Evolutionary conservation across 2,329 filamentous ascomycete genomes (phyloP), one percentile per base, ranked within the genome.

Genomic region (Fusarium pilosicola): DNA sequence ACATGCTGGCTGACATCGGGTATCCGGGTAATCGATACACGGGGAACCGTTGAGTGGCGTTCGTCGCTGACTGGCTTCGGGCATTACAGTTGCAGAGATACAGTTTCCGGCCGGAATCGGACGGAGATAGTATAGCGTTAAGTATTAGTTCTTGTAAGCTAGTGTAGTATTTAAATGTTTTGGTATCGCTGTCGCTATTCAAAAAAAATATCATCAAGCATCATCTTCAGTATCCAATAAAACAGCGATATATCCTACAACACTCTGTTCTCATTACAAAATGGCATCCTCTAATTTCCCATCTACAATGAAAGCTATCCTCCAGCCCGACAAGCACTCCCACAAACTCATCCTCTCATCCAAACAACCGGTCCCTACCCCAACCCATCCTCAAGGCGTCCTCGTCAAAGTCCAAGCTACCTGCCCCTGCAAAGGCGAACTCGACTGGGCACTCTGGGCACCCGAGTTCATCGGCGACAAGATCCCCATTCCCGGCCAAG

Each of bases 391-490:
- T 1, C 68, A 77, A 15, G 78, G 80, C n/a, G 65, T 79, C 39
- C 74, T 83, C 24, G 74, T 83, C 48, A 78, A 78, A 44, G 80
- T 82, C 32, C 75, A 79, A 30, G 78, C 81, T 18, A 81, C 81
- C 0, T 73, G 81, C 3, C 78, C 80, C 2, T 80, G 78, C 70
- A 74, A 79, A 36, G 79, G 79, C 20, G 81, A 81, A 63, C 77
- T 83, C 5, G 68, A 73, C 52, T 83, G 82, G 82, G 71, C 68
- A 5, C 45, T 74, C 18, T 67, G 69, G 67, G 70, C 72, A 8
- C 71, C 77, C 7, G 68, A 72, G 9, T 65, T 76, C 15, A 72
- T 76, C 44, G 70, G 74, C 12, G 71, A 73, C 58, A 75, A 74
- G 61, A 68, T 70, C 18, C 78, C 77, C 36, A 76, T 81, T 4